Conservation (phyloP, 2,329 filamentous ascomycete genomes). For the Aspergillus tubingensis region DNA sequence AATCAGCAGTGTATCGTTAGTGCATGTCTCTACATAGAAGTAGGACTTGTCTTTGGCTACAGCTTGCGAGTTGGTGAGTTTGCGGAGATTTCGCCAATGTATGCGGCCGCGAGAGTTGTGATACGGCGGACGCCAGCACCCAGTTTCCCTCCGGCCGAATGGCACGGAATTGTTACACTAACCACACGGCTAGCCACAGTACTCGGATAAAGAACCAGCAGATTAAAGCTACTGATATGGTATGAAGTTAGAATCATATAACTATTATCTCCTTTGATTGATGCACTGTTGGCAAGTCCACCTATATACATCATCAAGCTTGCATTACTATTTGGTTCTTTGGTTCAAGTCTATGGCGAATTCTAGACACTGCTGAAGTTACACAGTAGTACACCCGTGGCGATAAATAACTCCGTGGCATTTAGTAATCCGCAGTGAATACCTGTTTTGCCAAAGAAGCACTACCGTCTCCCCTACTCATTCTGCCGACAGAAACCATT, state of each 20-base stretch:
- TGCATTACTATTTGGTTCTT: too few species aligned
- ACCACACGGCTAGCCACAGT: too few species aligned
- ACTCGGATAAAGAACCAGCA: too few species aligned
- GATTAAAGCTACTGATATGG: too few species aligned
- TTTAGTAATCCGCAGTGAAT: neutral
- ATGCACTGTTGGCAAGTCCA: too few species aligned
- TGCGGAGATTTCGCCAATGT: neutral
- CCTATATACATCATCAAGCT: too few species aligned
- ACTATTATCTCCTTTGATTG: too few species aligned
- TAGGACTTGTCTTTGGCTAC: neutral
- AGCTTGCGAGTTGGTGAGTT: neutral
- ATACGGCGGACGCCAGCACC: neutral
- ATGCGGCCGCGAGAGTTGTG: neutral
- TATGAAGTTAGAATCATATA: too few species aligned
- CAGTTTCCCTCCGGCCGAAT: neutral
- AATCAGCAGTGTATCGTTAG: constrained; percentile 5
- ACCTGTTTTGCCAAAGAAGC: neutral
- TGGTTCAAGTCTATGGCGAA: too few species aligned
- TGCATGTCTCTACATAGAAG: constrained; percentile 7
- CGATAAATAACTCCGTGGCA: neutral
- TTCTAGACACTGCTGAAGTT: too few species aligned
- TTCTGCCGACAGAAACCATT: neutral
- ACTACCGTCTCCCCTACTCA: neutral
- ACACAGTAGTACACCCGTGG: neutral
- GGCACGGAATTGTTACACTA: too few species aligned